Evolutionary conservation across 257 asterid genomes (phyloP).

Genomic region (Solanum clarkiae): DNA sequence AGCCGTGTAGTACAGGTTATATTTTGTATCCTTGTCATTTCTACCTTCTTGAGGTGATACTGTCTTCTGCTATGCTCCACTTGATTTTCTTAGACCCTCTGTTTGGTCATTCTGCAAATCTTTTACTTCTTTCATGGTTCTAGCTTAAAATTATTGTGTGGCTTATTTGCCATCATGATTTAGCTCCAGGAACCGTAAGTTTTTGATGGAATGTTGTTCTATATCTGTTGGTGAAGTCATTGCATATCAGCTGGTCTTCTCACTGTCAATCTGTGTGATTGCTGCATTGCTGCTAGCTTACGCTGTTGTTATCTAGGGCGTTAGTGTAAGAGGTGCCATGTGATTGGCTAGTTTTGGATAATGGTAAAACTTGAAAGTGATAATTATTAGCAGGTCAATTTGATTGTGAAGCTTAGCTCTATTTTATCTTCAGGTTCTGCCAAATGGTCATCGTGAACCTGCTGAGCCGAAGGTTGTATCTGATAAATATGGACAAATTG

Average conservation of each 20-base stretch:
- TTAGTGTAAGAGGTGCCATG: neutral
- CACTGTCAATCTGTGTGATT: neutral
- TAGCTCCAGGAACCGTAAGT: neutral
- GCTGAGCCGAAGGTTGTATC: constrained; percentile 21
- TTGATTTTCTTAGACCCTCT: neutral
- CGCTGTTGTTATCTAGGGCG: neutral
- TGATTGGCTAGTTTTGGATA: neutral
- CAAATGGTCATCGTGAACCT: constrained; percentile 15
- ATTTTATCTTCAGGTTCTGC: constrained; percentile 13
- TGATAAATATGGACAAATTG: constrained; percentile 22
- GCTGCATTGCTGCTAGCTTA: neutral
- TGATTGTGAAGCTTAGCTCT: neutral
- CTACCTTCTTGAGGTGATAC: neutral
- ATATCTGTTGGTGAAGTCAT: neutral
- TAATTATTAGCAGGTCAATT: neutral
- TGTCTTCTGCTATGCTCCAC: neutral
- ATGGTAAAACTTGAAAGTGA: neutral
- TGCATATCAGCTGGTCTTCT: neutral
- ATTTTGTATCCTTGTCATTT: neutral
- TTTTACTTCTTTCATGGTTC: neutral
- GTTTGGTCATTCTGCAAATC: neutral
- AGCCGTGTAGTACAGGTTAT: neutral
- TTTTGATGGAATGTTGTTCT: neutral
- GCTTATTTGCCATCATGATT: neutral
- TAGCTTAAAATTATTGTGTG: neutral